Evolutionary conservation across 1,284 basidiomycete genomes (phyloP).

Genomic region (Peniophora sp.): DNA sequence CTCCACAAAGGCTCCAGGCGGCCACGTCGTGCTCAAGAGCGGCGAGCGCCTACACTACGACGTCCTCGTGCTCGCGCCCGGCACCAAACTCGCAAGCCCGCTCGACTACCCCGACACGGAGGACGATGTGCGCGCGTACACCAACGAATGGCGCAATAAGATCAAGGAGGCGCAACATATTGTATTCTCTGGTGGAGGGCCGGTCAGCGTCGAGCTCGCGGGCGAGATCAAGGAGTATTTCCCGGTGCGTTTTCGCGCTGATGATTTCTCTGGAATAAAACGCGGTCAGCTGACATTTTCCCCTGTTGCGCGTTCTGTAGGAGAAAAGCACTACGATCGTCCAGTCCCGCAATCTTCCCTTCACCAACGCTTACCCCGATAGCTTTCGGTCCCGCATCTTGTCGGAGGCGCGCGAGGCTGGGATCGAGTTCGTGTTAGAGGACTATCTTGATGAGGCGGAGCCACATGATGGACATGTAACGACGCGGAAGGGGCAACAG

Average conservation of each 20-base stretch:
- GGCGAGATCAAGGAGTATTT: constrained; percentile 8
- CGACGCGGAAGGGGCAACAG: constrained; percentile 43
- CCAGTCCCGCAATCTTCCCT: constrained; percentile 42
- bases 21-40: constrained; percentile 34
- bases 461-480: constrained; percentile 23
- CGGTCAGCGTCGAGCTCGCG: constrained; percentile 39
- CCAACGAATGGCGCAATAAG: constrained; percentile 34
- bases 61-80: constrained; percentile 49
- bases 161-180: constrained; percentile 41
- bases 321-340: constrained; percentile 58
- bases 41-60: constrained; percentile 43
- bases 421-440: constrained; percentile 45
- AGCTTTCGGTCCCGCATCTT: constrained; percentile 45
- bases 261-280: too few relatives aligned
- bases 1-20: constrained; percentile 20
- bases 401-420: constrained; percentile 31
- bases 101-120: constrained; percentile 31
- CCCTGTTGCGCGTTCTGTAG: background rate
- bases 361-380: constrained; percentile 51
- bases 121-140: constrained; percentile 12
- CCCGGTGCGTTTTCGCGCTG: constrained; percentile 21
- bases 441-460: constrained; percentile 45
- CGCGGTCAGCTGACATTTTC: too few relatives aligned
- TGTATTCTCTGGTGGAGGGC: constrained; percentile 52
- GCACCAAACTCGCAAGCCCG: constrained; percentile 42